Percentiles rank a stretch among this genome's conserved stretches.
Conservation (phyloP, 805 yeast genomes). For the Jamesozyma spencerorum region DNA sequence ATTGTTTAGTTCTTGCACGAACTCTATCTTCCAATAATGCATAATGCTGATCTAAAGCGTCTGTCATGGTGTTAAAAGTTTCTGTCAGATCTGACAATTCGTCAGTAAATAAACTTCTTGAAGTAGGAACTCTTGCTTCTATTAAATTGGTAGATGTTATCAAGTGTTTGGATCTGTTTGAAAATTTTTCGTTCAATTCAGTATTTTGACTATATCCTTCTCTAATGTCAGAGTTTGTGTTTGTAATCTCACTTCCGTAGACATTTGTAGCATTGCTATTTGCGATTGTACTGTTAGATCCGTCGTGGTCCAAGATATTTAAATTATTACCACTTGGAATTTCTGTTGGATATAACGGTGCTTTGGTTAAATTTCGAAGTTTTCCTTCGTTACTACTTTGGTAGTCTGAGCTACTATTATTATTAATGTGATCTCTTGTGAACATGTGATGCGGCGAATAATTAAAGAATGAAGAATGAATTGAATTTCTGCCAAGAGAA, state of each 20-base stretch:
- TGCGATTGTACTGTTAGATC: neutral
- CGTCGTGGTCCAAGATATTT: neutral
- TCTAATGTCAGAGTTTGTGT: neutral
- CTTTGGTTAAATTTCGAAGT: neutral
- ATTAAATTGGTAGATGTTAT: conserved; percentile 30
- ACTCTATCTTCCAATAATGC: conserved; percentile 82
- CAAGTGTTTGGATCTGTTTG: conserved; percentile 14
- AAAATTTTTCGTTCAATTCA: conserved; percentile 6
- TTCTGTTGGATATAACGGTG: neutral
- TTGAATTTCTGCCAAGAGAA: conserved; percentile 10
- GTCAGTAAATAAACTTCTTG: conserved; percentile 54
- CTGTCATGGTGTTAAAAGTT: conserved; percentile 86
- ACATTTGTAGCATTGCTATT: neutral
- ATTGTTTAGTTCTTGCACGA: conserved; percentile 71
- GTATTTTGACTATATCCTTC: conserved; percentile 2
- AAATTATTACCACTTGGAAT: no score
- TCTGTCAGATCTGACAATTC: conserved; percentile 82
- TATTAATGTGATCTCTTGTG: neutral
- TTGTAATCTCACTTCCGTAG: neutral
- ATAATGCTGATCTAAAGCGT: conserved; percentile 77
- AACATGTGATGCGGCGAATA: neutral
- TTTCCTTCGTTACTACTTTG: neutral
- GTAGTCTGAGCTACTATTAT: neutral
- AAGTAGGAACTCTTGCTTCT: conserved; percentile 37
- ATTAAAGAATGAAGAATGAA: conserved; percentile 3